Percentiles rank a stretch among this genome's conserved stretches.
phyloP scores from a whole-genome alignment of 1,284 basidiomycete species.

The Athelia psychrophila region DNA sequence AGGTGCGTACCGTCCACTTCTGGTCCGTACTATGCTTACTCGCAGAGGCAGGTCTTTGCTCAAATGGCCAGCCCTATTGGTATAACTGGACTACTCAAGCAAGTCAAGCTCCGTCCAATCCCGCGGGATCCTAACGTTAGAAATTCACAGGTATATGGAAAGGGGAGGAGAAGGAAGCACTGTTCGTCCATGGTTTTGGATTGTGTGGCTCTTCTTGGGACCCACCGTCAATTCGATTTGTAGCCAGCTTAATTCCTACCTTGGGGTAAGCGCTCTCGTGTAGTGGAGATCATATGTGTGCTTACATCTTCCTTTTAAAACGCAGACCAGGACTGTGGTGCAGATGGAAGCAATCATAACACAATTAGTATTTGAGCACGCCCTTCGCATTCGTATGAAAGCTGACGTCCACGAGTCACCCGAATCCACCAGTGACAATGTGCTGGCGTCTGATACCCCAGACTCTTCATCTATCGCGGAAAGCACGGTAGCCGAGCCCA shows the following conservation, averaged over 20 bases:
- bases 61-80: slow-evolving; percentile 19
- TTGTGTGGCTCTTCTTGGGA: slow-evolving; percentile 31
- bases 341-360: slow-evolving; percentile 35
- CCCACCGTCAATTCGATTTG: slow-evolving; percentile 23
- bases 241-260: slow-evolving; percentile 3
- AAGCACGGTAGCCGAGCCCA: neutral
- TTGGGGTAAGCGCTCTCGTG: slow-evolving; percentile 3
- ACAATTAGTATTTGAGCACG: slow-evolving; percentile 38
- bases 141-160: slow-evolving; percentile 16
- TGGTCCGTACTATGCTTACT: too few relatives aligned
- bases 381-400: slow-evolving; percentile 36
- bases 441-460: neutral
- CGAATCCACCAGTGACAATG: neutral
- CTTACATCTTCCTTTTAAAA: neutral
- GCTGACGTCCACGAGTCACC: neutral
- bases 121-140: too few relatives aligned
- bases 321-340: slow-evolving; percentile 22
- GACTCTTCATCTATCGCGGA: neutral
- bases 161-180: slow-evolving; percentile 25
- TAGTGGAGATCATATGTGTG: neutral
- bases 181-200: slow-evolving; percentile 33
- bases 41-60: neutral
- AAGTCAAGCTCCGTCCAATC: too few relatives aligned
- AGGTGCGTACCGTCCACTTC: too few relatives aligned
- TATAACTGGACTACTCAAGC: slow-evolving; percentile 27